Base-by-base conservation (phyloP, 2,329 filamentous ascomycete genomes). In the Paecilomyces sp. region DNA sequence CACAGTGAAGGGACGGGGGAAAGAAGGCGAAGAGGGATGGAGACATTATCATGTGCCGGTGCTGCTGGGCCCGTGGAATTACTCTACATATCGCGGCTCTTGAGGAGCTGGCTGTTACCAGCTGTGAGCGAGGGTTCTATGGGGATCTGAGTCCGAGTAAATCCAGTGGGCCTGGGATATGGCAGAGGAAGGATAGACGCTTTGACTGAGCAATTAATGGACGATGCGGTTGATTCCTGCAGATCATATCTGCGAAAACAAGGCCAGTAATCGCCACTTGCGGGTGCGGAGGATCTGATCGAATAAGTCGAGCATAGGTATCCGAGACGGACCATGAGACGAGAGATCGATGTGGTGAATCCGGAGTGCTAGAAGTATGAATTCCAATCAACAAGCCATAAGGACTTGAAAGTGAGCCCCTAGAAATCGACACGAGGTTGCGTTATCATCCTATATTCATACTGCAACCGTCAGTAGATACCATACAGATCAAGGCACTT, bases 41-140 rank as follows among this genome's bases (percentile, higher is more conserved):
- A 69, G 76, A 55, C 79, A 81, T 68, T 81, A 80, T 66, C 79
- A 81, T 75, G 78, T 81, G 18, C 79, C 79, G n/a, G 74, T 81
- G 55, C 63, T 81, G 58, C 65, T 81, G 61, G 78, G 79, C 33
- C 79, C 79, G 25, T 81, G 78, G 78, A 80, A 76, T 58, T 81
- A 80, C 65, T 79, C 79, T 55, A 80, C 79, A 30, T 81, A 81
- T 66, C 74, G 79, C 57, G 79, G 79, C 11, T 81, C 79, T 54
- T 81, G 66, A 72, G 18, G 55, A 15, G 8, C 15, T 11, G 22
- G n/a, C 36, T 15, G 13, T 15, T 15, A 6, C 15, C 15, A 15
- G n/a, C n/a, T 6, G 15, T 2, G 7, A 18, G 13, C 22, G 1
- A 7, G 8, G n/a, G 15, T 15, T 18, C 36, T 15, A 18, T 8